Conservation (phyloP, 352 stramenopile species). For the Pythium volutum region DNA sequence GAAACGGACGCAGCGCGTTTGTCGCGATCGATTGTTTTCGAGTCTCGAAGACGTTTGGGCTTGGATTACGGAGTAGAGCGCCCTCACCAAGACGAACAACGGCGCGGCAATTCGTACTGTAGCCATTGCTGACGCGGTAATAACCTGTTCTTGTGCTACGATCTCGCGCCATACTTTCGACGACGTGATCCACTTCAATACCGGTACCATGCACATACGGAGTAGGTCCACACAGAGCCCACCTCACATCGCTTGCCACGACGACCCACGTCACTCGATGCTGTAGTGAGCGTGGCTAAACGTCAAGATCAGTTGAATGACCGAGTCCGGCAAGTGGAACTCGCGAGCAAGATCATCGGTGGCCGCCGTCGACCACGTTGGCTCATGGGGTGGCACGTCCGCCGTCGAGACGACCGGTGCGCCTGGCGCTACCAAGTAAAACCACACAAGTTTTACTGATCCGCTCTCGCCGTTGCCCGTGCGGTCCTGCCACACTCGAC, state of each 20-base stretch:
- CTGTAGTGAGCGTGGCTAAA: constrained; percentile 41
- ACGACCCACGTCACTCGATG: too few relatives aligned
- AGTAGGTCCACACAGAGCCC: constrained; percentile 93
- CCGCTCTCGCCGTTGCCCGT: neutral
- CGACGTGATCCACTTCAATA: too few relatives aligned
- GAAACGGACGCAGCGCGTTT: neutral
- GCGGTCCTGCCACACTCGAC: constrained; percentile 36
- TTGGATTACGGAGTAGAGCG: too few relatives aligned
- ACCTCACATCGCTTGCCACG: too few relatives aligned
- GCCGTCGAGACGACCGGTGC: constrained; percentile 4
- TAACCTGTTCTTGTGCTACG: too few relatives aligned
- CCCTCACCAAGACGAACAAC: too few relatives aligned
- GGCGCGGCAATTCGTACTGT: too few relatives aligned
- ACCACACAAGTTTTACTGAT: neutral
- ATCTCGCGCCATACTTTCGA: too few relatives aligned
- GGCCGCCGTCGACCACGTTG: constrained; percentile 83
- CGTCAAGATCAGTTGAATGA: constrained; percentile 87
- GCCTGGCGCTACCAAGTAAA: constrained; percentile 4
- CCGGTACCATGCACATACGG: too few relatives aligned
- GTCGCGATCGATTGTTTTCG: constrained; percentile 1
- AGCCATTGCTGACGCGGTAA: too few relatives aligned
- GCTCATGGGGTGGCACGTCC: constrained; percentile 5
- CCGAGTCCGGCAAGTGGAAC: constrained; percentile 2
- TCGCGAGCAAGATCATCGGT: constrained; percentile 94
- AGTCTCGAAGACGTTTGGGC: neutral